Percentiles rank a stretch among this genome's conserved stretches.
These are phyloP conservation scores for Kingdonia uniflora DNA, from an alignment of 164 flowering plant species.

Conservation along the genomic window DNA sequence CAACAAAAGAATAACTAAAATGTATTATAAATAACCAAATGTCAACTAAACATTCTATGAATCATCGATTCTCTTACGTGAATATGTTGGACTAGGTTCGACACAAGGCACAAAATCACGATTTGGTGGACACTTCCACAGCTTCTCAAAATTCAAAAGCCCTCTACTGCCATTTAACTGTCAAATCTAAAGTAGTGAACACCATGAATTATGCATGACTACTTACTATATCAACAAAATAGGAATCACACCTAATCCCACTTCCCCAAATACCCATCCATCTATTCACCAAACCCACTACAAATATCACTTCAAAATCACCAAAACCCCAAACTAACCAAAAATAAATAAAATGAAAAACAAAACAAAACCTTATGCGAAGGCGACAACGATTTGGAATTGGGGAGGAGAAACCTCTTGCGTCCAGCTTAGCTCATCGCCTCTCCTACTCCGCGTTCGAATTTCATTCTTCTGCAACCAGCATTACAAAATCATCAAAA, in stretches of 20 bases:
- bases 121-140: slow-evolving; percentile 84
- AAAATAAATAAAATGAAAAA: too few species aligned
- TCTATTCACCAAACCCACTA: too few species aligned
- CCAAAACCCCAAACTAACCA: too few species aligned
- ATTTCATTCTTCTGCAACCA: slow-evolving; percentile 41
- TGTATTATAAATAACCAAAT: too few species aligned
- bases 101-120: slow-evolving; percentile 64
- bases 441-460: slow-evolving; percentile 21
- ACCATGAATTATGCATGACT: slow-evolving; percentile 64
- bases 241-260: too few species aligned
- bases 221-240: slow-evolving; percentile 11
- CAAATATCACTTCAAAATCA: too few species aligned
- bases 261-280: too few species aligned
- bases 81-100: slow-evolving; percentile 43
- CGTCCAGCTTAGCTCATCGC: slow-evolving; percentile 25
- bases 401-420: slow-evolving; percentile 32
- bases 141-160: slow-evolving; percentile 35
- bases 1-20: slow-evolving; percentile 6
- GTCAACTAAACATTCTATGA: neutral
- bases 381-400: slow-evolving; percentile 33
- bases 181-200: slow-evolving; percentile 87
- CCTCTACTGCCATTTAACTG: slow-evolving; percentile 62
- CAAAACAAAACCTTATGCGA: slow-evolving; percentile 43
- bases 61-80: slow-evolving; percentile 37
- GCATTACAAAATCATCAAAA: slow-evolving; percentile 9